phyloP scores from a whole-genome alignment of 257 asterid genomes.

The Osmanthus fragrans region DNA sequence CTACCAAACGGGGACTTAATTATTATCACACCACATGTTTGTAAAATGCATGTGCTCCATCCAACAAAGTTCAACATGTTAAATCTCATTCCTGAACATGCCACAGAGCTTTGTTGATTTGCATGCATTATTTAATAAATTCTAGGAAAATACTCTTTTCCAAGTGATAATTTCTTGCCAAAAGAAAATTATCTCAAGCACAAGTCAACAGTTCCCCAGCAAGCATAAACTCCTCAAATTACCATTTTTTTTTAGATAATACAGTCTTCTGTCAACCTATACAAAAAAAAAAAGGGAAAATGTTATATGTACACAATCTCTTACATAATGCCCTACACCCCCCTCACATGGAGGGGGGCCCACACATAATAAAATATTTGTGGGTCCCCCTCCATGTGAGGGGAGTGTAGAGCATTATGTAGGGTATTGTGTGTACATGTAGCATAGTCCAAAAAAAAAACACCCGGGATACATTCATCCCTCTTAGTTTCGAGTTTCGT shows the following conservation, averaged over 20 bases:
- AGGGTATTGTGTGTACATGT: too few relatives aligned
- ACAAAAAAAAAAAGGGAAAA: background rate
- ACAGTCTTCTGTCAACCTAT: conserved; percentile 52
- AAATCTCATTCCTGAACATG: background rate
- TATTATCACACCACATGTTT: too few relatives aligned
- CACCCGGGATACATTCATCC: conserved; percentile 29
- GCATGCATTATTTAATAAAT: background rate
- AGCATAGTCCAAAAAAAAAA: too few relatives aligned
- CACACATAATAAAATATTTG: too few relatives aligned
- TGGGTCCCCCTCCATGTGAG: too few relatives aligned
- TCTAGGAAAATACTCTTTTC: background rate
- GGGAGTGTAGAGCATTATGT: too few relatives aligned
- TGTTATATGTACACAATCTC: too few relatives aligned
- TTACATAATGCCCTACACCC: too few relatives aligned
- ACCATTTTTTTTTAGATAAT: conserved; percentile 30
- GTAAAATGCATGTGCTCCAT: too few relatives aligned
- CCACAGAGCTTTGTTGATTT: background rate
- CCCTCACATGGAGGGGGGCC: too few relatives aligned
- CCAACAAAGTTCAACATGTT: too few relatives aligned
- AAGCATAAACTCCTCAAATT: background rate
- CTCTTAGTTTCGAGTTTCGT: conserved; percentile 19
- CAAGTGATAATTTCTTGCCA: background rate
- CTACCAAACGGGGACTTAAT: too few relatives aligned
- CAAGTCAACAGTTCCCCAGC: background rate
- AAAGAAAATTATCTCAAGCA: background rate